Base-by-base conservation (phyloP, 228 moss, liverwort and hornwort genomes). In the Sphagnum fallax region DNA sequence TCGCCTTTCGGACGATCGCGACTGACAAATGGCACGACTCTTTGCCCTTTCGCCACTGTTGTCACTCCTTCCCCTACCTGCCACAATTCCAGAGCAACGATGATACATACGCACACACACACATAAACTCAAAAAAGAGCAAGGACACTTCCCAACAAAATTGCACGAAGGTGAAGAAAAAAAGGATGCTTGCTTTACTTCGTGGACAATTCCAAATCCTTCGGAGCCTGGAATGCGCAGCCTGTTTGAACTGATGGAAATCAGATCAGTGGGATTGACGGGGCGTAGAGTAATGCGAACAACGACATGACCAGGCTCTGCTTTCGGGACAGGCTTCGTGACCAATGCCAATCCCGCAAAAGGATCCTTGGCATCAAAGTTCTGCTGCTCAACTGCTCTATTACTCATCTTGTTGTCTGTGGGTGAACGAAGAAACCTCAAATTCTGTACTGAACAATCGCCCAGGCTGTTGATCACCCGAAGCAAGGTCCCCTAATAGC, bases 201-300 rank as follows among this genome's bases (percentile, higher is more conserved):
- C 80, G 57, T 94, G 74, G 61, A 94, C 83, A 51, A 91, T 74
- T 69, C 94, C 91, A 72, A 94, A 89, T 10, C 94, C 94, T 72
- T 94, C 91, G 15, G 86, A 86, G 61, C 94, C 94, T 10, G 89
- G 80, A 59, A 82, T 91, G 6, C 77, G 75, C 49, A 3, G 14
- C 89, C 86, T 0, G 63, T 75, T 64, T 84, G 81, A 32, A 32
- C 2, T 32, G 55, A 94, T 80, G 65, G 67, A 74, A 48, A 89
- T 68, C 16, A 94, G 64, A 68, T 94, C 94, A 6, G 86, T 84
- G 13, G 91, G 94, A 72, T 94, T 88, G 60, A 94, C 81, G 1
- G 91, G 94, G 60, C 94, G 77, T 53, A 94, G 76, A 49, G 88
- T 89, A 52, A 94, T 62, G 67, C 83, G 84, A 62, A 94, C 94